These are phyloP conservation scores for Solanum dulcamara DNA, from an alignment of 257 asterid genomes.

Conservation along the genomic window DNA sequence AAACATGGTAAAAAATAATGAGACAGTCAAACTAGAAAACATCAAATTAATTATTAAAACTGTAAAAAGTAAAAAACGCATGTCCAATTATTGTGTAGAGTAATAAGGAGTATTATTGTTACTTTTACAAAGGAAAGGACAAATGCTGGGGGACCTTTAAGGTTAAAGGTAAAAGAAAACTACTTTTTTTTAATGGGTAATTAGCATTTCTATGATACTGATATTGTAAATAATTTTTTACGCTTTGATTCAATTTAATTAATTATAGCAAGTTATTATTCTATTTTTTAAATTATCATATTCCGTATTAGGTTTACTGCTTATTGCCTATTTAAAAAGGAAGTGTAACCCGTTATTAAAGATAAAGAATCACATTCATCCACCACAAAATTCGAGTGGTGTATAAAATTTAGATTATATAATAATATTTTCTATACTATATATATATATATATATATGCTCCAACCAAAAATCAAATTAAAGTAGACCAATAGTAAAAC, in stretches of 20 bases:
- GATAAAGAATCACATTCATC: no score
- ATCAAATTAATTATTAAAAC: not conserved
- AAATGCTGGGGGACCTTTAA: not conserved
- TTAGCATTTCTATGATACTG: not conserved
- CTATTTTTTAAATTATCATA: no score
- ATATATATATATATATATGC: no score
- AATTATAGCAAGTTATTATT: no score
- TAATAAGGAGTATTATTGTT: not conserved
- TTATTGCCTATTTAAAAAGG: no score
- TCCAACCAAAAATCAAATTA: not conserved
- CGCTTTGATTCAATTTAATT: no score
- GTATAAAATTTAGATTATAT: no score
- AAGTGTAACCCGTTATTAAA: no score
- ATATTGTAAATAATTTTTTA: no score
- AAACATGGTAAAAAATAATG: not conserved
- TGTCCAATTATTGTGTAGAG: not conserved
- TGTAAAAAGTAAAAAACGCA: not conserved
- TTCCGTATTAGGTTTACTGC: no score
- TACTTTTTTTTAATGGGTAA: no score
- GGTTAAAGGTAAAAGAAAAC: not conserved
- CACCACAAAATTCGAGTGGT: accelerated
- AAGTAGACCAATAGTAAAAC: not conserved
- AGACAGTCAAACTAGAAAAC: not conserved
- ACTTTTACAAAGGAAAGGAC: not conserved
- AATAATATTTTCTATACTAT: not conserved